Evolutionary conservation across 352 stramenopile genomes (phyloP).

Genomic region (Peronospora tabacina): DNA sequence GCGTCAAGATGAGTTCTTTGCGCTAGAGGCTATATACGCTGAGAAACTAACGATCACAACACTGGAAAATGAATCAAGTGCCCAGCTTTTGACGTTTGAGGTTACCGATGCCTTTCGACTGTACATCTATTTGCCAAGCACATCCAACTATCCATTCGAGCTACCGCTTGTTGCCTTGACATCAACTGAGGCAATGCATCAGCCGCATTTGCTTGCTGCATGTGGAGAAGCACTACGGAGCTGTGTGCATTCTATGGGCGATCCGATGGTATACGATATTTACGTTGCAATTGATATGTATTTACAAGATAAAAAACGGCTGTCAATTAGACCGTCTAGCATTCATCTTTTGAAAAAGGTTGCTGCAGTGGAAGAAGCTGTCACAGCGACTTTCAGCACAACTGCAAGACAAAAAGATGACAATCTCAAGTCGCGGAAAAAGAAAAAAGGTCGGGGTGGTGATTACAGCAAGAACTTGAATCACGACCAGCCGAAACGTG

Average conservation of each 20-base stretch:
- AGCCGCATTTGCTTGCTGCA: conserved; percentile 38
- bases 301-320: conserved; percentile 28
- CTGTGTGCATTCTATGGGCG: conserved; percentile 45
- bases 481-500: conserved; percentile 11
- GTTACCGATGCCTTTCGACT: conserved; percentile 42
- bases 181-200: conserved; percentile 30
- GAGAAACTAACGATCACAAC: conserved; percentile 41
- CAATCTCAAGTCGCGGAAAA: conserved; percentile 17
- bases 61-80: conserved; percentile 16
- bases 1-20: conserved; percentile 71
- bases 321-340: conserved; percentile 22
- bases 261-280: conserved; percentile 79
- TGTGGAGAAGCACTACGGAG: conserved; percentile 44
- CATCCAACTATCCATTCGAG: conserved; percentile 69
- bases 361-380: conserved; percentile 4
- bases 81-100: conserved; percentile 40
- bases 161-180: conserved; percentile 49
- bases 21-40: conserved; percentile 78
- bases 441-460: conserved; percentile 5
- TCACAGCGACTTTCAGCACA: conserved; percentile 6
- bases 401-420: conserved; percentile 4
- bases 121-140: conserved; percentile 43
- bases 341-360: conserved; percentile 31
- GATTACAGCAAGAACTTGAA: conserved; percentile 17
- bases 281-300: conserved; percentile 58